Evolutionary conservation across 148 eudicot genomes (phyloP).

Genomic region (Beta vulgaris): DNA sequence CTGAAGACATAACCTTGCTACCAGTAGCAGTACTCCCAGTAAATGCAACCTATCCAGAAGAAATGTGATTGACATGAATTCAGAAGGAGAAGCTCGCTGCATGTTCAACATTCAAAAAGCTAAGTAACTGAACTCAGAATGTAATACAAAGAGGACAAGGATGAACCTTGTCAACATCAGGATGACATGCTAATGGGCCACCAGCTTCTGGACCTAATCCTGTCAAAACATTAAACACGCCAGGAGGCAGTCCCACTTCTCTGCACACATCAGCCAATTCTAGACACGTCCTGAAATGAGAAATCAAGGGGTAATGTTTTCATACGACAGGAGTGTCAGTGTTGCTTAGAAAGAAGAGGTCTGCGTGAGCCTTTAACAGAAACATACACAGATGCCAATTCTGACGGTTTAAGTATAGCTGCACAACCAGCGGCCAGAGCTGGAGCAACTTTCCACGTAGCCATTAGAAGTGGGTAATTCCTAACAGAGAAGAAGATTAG

Average conservation of each 20-base stretch:
- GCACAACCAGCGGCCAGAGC: conserved; percentile 99
- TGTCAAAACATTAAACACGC: conserved; percentile 79
- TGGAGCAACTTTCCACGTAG: conserved; percentile 99
- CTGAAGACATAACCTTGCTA: conserved; percentile 90
- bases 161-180: conserved; percentile 93
- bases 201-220: conserved; percentile 96
- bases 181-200: conserved; percentile 89
- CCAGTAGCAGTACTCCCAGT: conserved; percentile 97
- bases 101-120: background rate
- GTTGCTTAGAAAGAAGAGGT: background rate
- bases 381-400: conserved; percentile 81
- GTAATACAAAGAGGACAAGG: conserved; percentile 12
- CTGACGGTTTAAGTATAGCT: conserved; percentile 94
- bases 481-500: conserved; percentile 33
- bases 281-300: conserved; percentile 71
- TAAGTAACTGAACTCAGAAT: background rate
- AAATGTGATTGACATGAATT: conserved; percentile 11
- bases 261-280: conserved; percentile 86
- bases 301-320: conserved; percentile 2
- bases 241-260: conserved; percentile 90
- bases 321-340: background rate
- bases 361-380: background rate
- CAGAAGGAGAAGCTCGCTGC: background rate
- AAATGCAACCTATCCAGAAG: conserved; percentile 69
- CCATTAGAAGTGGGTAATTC: conserved; percentile 96